Base-by-base conservation (phyloP, 1,139 yeast genomes). In the Yamadazyma songkhlaensis region DNA sequence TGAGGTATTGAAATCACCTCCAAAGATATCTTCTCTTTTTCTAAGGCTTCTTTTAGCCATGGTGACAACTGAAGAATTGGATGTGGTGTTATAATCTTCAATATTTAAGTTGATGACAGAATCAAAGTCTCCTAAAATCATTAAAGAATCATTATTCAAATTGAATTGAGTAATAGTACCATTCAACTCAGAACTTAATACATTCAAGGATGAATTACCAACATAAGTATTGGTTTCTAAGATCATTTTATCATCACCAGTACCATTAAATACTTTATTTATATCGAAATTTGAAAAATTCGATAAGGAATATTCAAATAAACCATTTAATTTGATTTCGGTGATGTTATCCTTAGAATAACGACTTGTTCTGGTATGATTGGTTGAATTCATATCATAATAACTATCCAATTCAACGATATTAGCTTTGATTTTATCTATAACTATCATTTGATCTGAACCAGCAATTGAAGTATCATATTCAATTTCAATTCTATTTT, bases 251-350 rank as follows among this genome's bases (percentile, higher is more conserved):
- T 57, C 53, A 24, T 24, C 49, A 2, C 55, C 51, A 25, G 20
- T 25, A 9, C 58, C 50, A 10, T 55, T 49, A 37, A 48, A 52
- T 6, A 60, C 53, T 35, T 52, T 48, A 9, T 40, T 43, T 37
- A 56, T 60, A 30, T 67, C 64, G 42, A 72, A 74, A 32, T 55
- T 47, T 0, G 92, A 65, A 54, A 85, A 87, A 55, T 89, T 88
- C 3, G 76, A 64, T 34, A 81, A 63, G 0, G 88, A 80, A 59
- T 83, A 92, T 60, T 92, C 97, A 55, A 90, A 87, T 30, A 92
- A 53, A 2, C 95, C 94, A 55, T 84, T 84, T 38, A 89, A 53
- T 6, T 58, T 53, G 30, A 67, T 47, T 38, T 61, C 49, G 5
- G 62, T 45, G 34, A 70, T 55, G 11, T 53, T 55, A 26, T 40